Percentiles rank a stretch among this genome's conserved stretches.
phyloP scores from a whole-genome alignment of 352 stramenopile species.

The Globisporangium orthogonon region DNA sequence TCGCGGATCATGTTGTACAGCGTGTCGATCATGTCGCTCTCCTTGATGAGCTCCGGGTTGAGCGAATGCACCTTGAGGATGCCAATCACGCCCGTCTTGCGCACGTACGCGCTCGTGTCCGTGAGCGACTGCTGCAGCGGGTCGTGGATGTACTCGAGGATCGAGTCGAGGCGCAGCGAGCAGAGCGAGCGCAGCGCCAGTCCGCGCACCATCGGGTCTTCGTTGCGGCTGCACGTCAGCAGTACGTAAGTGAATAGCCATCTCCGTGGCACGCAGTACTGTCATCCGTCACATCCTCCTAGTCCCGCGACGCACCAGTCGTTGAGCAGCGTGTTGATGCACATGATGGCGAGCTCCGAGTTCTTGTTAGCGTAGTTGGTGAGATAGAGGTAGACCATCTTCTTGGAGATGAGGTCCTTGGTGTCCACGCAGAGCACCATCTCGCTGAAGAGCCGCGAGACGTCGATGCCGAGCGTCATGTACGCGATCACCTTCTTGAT shows the following conservation, averaged over 20 bases:
- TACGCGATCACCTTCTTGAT: slow-evolving; percentile 99
- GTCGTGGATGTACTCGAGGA: slow-evolving; percentile 98
- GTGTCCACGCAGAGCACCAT: slow-evolving; percentile 98
- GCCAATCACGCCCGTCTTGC: slow-evolving; percentile 98
- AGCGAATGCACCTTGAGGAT: slow-evolving; percentile 96
- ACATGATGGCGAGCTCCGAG: slow-evolving; percentile 99
- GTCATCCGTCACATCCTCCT: no score
- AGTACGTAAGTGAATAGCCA: background rate
- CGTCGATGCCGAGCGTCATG: slow-evolving; percentile 99
- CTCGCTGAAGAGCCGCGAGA: slow-evolving; percentile 98
- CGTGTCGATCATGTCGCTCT: slow-evolving; percentile 95
- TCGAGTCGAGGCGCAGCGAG: slow-evolving; percentile 94
- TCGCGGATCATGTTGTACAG: slow-evolving; percentile 99
- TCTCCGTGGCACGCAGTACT: no score
- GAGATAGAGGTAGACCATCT: slow-evolving; percentile 99
- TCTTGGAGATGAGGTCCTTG: slow-evolving; percentile 99
- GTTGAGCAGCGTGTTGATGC: slow-evolving; percentile 99
- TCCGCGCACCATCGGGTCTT: slow-evolving; percentile 98
- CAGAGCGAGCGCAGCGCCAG: slow-evolving; percentile 96
- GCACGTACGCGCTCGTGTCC: slow-evolving; percentile 97
- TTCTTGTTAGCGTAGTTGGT: slow-evolving; percentile 98
- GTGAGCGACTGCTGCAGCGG: slow-evolving; percentile 88
- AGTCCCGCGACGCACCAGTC: slow-evolving; percentile 80
- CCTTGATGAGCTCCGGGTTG: slow-evolving; percentile 89
- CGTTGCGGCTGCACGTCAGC: slow-evolving; percentile 67